phyloP scores from a whole-genome alignment of 1,284 basidiomycete genomes.

The Irpex lacteus region DNA sequence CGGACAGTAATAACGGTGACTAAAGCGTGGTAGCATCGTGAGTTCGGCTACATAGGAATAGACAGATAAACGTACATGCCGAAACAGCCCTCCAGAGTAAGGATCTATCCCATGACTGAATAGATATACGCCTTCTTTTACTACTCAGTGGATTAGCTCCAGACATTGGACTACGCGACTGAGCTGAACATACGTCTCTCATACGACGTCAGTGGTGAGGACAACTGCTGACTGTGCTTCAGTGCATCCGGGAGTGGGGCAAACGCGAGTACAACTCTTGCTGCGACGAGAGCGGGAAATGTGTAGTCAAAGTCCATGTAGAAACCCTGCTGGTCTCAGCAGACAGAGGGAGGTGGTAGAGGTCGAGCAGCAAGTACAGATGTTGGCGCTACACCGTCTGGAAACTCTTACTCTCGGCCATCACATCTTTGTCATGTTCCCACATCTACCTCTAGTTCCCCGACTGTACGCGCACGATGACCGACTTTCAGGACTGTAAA shows the following conservation, averaged over 20 bases:
- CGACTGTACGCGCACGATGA: background rate
- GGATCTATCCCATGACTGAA: constrained; percentile 74
- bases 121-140: constrained; percentile 85
- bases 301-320: constrained; percentile 25
- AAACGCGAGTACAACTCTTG: constrained; percentile 49
- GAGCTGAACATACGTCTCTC: constrained; percentile 39
- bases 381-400: background rate
- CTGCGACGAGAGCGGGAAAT: constrained; percentile 38
- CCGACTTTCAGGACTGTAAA: background rate
- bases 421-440: background rate
- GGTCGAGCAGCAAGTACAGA: background rate
- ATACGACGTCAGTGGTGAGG: constrained; percentile 81
- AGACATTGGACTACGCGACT: background rate
- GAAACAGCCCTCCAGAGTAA: constrained; percentile 81
- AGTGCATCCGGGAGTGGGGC: constrained; percentile 45
- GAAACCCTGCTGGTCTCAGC: background rate
- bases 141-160: too few relatives aligned
- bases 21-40: constrained; percentile 30
- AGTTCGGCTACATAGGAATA: constrained; percentile 5
- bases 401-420: background rate
- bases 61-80: constrained; percentile 61
- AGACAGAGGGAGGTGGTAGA: background rate
- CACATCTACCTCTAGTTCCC: background rate
- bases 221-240: constrained; percentile 70
- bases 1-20: constrained; percentile 80